A percentile compares a stretch with the other conserved stretches of the same genome.
Evolutionary conservation across 345 rosid species (phyloP).

Genomic region (Eucalyptus melliodora): DNA sequence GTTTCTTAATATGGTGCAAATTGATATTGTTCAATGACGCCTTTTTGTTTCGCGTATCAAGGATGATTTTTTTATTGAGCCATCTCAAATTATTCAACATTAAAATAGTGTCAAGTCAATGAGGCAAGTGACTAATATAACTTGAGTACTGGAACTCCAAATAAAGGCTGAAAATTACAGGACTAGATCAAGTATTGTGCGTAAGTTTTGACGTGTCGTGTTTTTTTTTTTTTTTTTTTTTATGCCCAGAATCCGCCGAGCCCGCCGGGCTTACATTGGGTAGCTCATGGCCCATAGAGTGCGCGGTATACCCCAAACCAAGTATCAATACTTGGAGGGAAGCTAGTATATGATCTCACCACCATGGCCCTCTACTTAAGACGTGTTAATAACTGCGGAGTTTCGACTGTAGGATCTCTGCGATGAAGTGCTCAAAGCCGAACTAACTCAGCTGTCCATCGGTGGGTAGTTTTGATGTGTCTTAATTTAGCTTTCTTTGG

Average conservation of each 20-base stretch:
- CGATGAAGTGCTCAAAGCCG: too few relatives aligned
- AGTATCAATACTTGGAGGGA: too few relatives aligned
- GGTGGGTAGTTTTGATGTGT: not conserved
- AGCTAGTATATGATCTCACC: fast-evolving
- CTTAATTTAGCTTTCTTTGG: not conserved
- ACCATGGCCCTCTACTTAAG: fast-evolving
- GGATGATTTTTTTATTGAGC: not conserved
- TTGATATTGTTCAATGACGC: not conserved
- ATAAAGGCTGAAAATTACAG: not conserved
- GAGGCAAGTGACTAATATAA: not conserved
- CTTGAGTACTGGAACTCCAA: not conserved
- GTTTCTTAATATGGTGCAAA: not conserved
- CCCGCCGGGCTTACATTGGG: fast-evolving
- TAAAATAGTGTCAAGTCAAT: not conserved
- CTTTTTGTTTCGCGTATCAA: not conserved
- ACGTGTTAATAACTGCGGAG: fast-evolving
- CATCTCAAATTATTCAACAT: not conserved
- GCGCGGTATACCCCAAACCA: fast-evolving
- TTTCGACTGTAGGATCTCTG: fast-evolving
- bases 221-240: too few relatives aligned
- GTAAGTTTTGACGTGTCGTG: not conserved
- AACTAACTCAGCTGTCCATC: fast-evolving
- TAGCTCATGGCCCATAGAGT: too few relatives aligned
- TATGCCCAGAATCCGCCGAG: fast-evolving
- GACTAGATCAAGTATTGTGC: not conserved